Evolutionary conservation across 176 grass and related monocot species (phyloP).

Genomic region (Oryza officinalis): DNA sequence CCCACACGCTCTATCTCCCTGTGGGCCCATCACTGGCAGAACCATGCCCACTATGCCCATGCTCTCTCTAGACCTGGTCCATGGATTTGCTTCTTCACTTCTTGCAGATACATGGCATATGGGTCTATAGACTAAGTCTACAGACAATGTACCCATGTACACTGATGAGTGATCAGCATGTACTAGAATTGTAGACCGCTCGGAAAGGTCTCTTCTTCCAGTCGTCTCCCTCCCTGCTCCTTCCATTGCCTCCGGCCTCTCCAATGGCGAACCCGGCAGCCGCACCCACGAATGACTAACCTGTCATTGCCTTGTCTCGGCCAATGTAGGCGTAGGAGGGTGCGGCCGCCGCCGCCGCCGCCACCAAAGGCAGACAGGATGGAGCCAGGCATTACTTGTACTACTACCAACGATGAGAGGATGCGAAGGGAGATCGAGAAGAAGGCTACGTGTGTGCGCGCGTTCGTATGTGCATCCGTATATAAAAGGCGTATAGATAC

Average conservation of each 20-base stretch:
- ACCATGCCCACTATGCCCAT: background rate
- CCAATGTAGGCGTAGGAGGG: slow-evolving; percentile 31
- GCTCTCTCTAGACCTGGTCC: background rate
- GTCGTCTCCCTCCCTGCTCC: background rate
- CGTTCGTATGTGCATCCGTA: background rate
- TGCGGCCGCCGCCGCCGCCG: slow-evolving; percentile 17
- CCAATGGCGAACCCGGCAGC: slow-evolving; percentile 39
- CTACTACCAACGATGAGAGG: slow-evolving; percentile 23
- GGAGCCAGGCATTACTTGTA: slow-evolving; percentile 50
- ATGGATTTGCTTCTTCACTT: background rate
- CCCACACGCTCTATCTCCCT: background rate
- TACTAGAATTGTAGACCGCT: background rate
- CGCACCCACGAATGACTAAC: background rate
- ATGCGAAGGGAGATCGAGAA: background rate
- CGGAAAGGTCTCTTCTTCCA: background rate
- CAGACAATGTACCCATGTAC: background rate
- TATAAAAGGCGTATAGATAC: slow-evolving; percentile 8
- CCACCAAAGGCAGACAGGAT: slow-evolving; percentile 38
- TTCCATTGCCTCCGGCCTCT: background rate
- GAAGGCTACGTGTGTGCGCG: background rate
- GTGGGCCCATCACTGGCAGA: background rate
- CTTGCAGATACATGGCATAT: background rate
- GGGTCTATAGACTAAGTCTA: slow-evolving; percentile 23
- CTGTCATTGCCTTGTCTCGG: background rate
- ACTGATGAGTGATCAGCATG: background rate